Evolutionary conservation across 768 basidiomycete species (phyloP).

Genomic region (Rhodocollybia butyracea): DNA sequence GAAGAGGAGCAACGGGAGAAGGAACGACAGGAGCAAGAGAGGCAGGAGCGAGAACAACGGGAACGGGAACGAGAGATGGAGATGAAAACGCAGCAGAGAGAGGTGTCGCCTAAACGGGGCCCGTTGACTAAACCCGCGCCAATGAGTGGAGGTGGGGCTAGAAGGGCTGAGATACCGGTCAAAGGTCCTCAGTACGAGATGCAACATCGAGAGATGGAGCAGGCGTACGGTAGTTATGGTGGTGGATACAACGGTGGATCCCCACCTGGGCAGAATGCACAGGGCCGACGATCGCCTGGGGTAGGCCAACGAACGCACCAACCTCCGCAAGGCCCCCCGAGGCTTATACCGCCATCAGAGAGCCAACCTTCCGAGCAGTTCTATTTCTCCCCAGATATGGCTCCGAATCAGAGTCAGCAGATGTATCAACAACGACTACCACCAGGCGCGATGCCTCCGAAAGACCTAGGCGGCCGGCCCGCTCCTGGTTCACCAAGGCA

Average conservation of each 20-base stretch:
- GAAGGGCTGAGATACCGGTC: conserved; percentile 84
- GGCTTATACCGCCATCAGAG: conserved; percentile 14
- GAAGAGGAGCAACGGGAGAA: conserved; percentile 40
- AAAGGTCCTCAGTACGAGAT: conserved; percentile 90
- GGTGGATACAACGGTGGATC: conserved; percentile 24
- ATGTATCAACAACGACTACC: conserved; percentile 42
- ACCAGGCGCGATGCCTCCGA: conserved; percentile 63
- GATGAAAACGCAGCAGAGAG: conserved; percentile 51
- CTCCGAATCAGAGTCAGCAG: conserved; percentile 8
- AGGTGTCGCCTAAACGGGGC: conserved; percentile 46
- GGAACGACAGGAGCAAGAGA: conserved; percentile 40
- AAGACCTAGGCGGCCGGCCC: conserved; percentile 29
- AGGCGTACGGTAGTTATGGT: conserved; percentile 65
- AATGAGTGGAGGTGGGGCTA: conserved; percentile 44
- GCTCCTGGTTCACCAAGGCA: conserved; percentile 12
- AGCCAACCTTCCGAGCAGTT: conserved; percentile 29
- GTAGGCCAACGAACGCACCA: conserved; percentile 23
- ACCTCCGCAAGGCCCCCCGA: conserved; percentile 22
- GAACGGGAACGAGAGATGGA: conserved; percentile 46
- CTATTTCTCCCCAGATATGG: conserved; percentile 33
- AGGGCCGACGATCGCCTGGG: conserved; percentile 22
- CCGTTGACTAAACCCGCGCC: conserved; percentile 67
- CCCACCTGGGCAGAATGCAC: conserved; percentile 26
- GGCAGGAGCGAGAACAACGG: conserved; percentile 36
- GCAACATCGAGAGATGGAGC: conserved; percentile 91